Evolutionary conservation across 176 grass and related monocot species (phyloP).

Genomic region (barley (Hordeum vulgare)): DNA sequence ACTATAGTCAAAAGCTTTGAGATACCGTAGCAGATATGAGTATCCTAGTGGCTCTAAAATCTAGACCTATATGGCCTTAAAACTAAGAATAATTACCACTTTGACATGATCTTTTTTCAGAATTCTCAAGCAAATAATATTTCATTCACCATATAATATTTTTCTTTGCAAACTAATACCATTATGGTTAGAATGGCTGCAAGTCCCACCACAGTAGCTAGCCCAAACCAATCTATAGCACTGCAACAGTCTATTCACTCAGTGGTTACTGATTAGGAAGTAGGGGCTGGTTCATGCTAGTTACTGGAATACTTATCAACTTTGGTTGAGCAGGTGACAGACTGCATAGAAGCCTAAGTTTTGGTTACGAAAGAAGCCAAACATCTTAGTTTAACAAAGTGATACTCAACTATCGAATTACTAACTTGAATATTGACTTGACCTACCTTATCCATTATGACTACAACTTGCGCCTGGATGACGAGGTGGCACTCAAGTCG

Average conservation of each 20-base stretch:
- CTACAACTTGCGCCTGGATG: conserved; percentile 8
- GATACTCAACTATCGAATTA: conserved; percentile 3
- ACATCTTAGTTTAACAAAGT: background rate
- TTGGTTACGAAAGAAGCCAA: background rate
- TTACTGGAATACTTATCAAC: background rate
- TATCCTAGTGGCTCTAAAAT: background rate
- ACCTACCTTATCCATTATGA: background rate
- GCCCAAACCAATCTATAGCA: background rate
- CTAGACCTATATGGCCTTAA: background rate
- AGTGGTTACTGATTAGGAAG: background rate
- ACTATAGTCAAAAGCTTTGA: background rate
- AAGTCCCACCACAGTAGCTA: background rate
- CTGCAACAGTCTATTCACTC: background rate
- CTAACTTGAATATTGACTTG: background rate
- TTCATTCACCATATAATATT: background rate
- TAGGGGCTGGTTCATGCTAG: background rate
- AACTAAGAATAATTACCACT: background rate
- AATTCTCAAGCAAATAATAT: background rate
- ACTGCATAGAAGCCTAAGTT: background rate
- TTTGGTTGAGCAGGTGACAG: background rate
- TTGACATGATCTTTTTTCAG: background rate
- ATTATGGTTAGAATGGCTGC: background rate
- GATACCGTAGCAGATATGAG: background rate
- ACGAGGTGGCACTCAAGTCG: background rate
- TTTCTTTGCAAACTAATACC: background rate